Evolutionary conservation across 805 yeast genomes (phyloP).

Genomic region (Ascoidea rubescens): DNA sequence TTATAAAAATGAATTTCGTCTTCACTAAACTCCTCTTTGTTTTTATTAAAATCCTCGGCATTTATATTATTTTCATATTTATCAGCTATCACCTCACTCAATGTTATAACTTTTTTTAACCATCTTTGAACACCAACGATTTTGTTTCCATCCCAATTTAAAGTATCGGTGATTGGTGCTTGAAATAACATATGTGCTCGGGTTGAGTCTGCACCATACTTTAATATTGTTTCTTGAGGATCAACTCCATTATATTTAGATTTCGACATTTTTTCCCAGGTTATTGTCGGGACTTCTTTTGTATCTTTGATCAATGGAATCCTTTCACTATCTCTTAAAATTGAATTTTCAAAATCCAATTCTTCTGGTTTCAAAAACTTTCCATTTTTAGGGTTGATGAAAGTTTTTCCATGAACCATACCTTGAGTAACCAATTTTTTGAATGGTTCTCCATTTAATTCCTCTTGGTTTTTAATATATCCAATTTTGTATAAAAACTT

Average conservation of each 20-base stretch:
- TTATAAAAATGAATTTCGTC: constrained; percentile 47
- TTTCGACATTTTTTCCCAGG: constrained; percentile 92
- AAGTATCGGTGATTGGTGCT: constrained; percentile 72
- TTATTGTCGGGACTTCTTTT: constrained; percentile 35
- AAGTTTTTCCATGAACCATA: constrained; percentile 94
- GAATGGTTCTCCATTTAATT: constrained; percentile 61
- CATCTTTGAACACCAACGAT: constrained; percentile 84
- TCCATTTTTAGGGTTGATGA: constrained; percentile 54
- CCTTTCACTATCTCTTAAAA: constrained; percentile 8
- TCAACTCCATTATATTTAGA: constrained; percentile 92
- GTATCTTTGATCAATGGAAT: constrained; percentile 34
- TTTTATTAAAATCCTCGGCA: constrained; percentile 1
- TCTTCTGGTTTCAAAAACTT: constrained; percentile 73
- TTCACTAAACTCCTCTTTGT: constrained; percentile 18
- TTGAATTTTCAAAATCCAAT: constrained; percentile 27
- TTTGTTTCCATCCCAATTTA: constrained; percentile 83
- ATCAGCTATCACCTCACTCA: constrained; percentile 6
- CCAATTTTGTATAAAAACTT: constrained; percentile 63
- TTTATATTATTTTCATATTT: constrained; percentile 11
- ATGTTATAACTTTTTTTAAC: constrained; percentile 25
- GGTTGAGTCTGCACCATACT: constrained; percentile 87
- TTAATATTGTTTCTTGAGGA: constrained; percentile 59
- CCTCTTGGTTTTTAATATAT: constrained; percentile 46
- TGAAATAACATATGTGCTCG: constrained; percentile 88
- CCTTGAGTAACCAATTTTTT: constrained; percentile 79